Evolutionary conservation across 2,329 filamentous ascomycete species (phyloP).

Genomic region (Calonectria pteridis): DNA sequence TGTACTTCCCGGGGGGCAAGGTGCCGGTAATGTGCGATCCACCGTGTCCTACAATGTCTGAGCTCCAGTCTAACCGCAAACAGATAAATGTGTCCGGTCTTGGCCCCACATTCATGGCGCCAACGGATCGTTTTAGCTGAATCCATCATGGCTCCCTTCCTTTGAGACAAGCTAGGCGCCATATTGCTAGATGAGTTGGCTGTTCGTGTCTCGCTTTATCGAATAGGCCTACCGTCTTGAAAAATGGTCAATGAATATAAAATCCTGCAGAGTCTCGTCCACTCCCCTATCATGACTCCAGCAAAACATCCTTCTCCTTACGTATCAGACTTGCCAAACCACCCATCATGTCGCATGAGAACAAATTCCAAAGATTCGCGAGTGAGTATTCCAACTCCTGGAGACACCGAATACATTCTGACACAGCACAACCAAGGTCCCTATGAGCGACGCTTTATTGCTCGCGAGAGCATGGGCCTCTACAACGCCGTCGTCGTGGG

Average conservation of each 20-base stretch:
- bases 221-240: neutral
- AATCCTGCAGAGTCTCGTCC: neutral
- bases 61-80: neutral
- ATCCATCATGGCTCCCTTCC: neutral
- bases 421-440: neutral
- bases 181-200: neutral
- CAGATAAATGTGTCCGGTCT: slow-evolving; percentile 6
- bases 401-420: neutral
- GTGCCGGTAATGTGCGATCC: too few relatives aligned
- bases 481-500: slow-evolving; percentile 14
- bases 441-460: slow-evolving; percentile 12
- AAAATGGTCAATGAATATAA: neutral
- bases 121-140: slow-evolving; percentile 1
- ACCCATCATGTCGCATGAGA: neutral
- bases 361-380: neutral
- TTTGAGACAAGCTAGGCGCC: neutral
- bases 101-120: neutral
- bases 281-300: neutral
- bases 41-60: neutral
- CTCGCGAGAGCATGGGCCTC: slow-evolving; percentile 11
- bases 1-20: too few relatives aligned
- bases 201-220: neutral
- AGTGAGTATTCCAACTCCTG: neutral
- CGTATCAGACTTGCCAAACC: neutral
- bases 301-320: neutral